phyloP scores from a whole-genome alignment of 1,139 yeast genomes.

The Candida tropicalis region DNA sequence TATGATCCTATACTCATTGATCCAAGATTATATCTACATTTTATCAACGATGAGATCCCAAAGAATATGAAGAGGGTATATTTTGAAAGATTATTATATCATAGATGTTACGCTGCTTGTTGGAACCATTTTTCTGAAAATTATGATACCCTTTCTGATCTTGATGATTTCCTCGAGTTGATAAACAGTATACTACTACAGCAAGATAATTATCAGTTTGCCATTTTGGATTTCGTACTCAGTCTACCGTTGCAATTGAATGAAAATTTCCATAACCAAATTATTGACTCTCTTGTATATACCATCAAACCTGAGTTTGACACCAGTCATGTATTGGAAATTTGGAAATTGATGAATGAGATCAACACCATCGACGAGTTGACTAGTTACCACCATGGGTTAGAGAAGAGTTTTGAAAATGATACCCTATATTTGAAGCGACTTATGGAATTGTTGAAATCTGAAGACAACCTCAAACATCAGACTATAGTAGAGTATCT shows the following conservation, averaged over 20 bases:
- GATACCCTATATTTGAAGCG: constrained; percentile 10
- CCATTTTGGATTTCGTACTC: constrained; percentile 14
- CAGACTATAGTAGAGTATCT: background rate
- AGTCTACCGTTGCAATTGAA: constrained; percentile 13
- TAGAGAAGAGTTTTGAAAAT: constrained; percentile 1
- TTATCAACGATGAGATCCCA: constrained; percentile 13
- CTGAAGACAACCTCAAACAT: background rate
- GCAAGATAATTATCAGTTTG: constrained; percentile 10
- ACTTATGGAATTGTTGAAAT: constrained; percentile 4
- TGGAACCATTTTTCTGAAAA: constrained; percentile 35
- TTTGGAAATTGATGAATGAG: constrained; percentile 5
- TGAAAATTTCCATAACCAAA: constrained; percentile 10
- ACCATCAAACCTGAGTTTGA: constrained; percentile 7
- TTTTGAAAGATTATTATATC: constrained; percentile 32
- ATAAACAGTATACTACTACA: constrained; percentile 1
- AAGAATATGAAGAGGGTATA: constrained; percentile 22
- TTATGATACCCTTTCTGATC: constrained; percentile 35
- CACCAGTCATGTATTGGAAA: constrained; percentile 3
- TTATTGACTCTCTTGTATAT: constrained; percentile 11
- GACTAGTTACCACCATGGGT: background rate
- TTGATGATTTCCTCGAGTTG: constrained; percentile 38
- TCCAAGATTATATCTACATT: constrained; percentile 30
- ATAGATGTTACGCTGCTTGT: constrained; percentile 30
- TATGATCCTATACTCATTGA: constrained; percentile 37
- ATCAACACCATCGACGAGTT: constrained; percentile 5